Evolutionary conservation across 2,329 filamentous ascomycete species (phyloP), one percentile per base, ranked within the genome.

Genomic region (Mollisia scopiformis): DNA sequence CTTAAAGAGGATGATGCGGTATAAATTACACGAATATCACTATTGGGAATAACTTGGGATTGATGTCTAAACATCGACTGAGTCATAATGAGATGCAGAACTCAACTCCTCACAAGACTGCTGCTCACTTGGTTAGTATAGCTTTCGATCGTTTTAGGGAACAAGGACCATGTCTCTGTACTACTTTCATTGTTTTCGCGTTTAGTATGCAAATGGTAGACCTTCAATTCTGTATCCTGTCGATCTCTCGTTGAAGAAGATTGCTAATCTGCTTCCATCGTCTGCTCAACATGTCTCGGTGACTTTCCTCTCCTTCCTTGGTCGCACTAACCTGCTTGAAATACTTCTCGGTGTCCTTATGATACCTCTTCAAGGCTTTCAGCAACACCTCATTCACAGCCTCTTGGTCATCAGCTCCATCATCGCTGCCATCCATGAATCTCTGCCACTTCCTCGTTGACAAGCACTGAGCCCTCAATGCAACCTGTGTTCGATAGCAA

Each of bases 401-500:
- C 7, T 31, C 65, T 64, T 80, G 76, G 57, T 81, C 78, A 13
- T 64, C 71, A 62, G 77, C 76, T 3, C 79, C 81, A 54, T 81
- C 82, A 55, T 81, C 80, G 5, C 73, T 68, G 2, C 77, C 77
- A 41, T 39, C 76, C 1, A 84, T 78, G 43, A 85, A 80, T 35
- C 76, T 69, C 55, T 73, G 71, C 81, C 82, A 85, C 69, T 76
- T 73, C 8, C 72, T 66, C 1, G 72, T 54, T 0, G 74, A 59
- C 59, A 79, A 56, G 53, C 61, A 70, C 28, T 80, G 35, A 43
- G 78, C 57, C 50, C 83, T 70, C 50, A 85, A 66, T 5, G 82
- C 84, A 11, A 84, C 81, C 68, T 86, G 79, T 1, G 84, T 85
- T 16, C 84, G 75, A 68, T 86, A 81, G 69, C 84, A 87, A 13